Conservation (phyloP, 768 basidiomycete species). For the Trametes maxima region DNA sequence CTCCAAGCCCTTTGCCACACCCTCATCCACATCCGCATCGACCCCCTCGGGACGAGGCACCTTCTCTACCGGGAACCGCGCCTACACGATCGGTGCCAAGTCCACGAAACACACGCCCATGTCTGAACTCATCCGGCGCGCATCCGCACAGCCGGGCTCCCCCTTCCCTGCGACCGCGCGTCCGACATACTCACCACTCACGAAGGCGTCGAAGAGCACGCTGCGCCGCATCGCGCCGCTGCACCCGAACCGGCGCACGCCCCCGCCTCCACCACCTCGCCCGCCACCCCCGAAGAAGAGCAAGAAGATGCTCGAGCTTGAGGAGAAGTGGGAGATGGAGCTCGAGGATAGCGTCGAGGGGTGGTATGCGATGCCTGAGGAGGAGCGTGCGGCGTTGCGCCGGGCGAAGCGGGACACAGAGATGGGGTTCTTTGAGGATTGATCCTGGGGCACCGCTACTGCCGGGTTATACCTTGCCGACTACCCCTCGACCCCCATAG, state of each 20-base stretch:
- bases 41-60: constrained; percentile 5
- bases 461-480: neutral
- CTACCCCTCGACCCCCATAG: neutral
- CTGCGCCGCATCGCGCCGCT: constrained; percentile 75
- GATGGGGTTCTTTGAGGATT: constrained; percentile 44
- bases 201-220: constrained; percentile 62
- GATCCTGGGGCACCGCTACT: neutral
- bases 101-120: constrained; percentile 59
- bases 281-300: constrained; percentile 76
- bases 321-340: constrained; percentile 83
- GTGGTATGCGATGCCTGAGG: constrained; percentile 41
- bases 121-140: constrained; percentile 75
- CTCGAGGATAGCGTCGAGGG: constrained; percentile 73
- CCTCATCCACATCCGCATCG: neutral
- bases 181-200: constrained; percentile 59
- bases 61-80: constrained; percentile 18
- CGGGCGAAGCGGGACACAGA: constrained; percentile 66
- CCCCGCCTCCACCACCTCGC: constrained; percentile 71
- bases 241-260: constrained; percentile 71
- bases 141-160: constrained; percentile 65
- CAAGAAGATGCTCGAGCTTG: constrained; percentile 74
- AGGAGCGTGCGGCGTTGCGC: constrained; percentile 47
- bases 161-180: constrained; percentile 47
- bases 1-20: constrained; percentile 10
- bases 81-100: constrained; percentile 49